These are phyloP conservation scores for Eutypa lata DNA, from an alignment of 2,329 filamentous ascomycete genomes.

Conservation along the genomic window DNA sequence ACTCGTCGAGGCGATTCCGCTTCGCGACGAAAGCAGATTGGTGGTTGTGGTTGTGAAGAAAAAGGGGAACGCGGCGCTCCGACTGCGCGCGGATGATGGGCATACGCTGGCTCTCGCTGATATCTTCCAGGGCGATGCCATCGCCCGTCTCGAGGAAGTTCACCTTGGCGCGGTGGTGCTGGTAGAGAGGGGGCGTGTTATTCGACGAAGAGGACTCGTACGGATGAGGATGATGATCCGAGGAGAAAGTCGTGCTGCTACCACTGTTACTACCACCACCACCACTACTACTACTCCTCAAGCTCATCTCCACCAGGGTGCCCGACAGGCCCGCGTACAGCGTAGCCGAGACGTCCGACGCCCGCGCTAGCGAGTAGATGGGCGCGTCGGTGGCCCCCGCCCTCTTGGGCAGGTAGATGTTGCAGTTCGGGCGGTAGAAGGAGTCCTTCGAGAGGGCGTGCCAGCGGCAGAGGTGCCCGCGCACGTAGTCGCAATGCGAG, in stretches of 20 bases:
- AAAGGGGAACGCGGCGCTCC: background rate
- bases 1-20: slow-evolving; percentile 22
- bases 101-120: slow-evolving; percentile 22
- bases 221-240: background rate
- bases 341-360: slow-evolving; percentile 42
- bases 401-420: slow-evolving; percentile 38
- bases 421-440: slow-evolving; percentile 48
- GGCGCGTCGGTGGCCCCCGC: slow-evolving; percentile 18
- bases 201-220: slow-evolving; percentile 1
- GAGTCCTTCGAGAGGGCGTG: slow-evolving; percentile 40
- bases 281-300: slow-evolving; percentile 17
- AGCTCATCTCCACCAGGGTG: slow-evolving; percentile 41
- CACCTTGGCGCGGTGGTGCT: slow-evolving; percentile 10
- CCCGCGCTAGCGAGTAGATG: slow-evolving; percentile 46
- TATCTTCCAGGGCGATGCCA: slow-evolving; percentile 20
- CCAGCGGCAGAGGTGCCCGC: slow-evolving; percentile 41
- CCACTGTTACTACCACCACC: no score
- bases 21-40: slow-evolving; percentile 2
- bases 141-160: slow-evolving; percentile 29
- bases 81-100: slow-evolving; percentile 20
- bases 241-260: no score
- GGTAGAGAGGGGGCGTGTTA: slow-evolving; percentile 6
- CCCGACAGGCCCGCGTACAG: slow-evolving; percentile 50
- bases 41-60: background rate
- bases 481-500: slow-evolving; percentile 31